phyloP scores from a whole-genome alignment of 176 grass and related monocot species.

The Alloteropsis semialata region DNA sequence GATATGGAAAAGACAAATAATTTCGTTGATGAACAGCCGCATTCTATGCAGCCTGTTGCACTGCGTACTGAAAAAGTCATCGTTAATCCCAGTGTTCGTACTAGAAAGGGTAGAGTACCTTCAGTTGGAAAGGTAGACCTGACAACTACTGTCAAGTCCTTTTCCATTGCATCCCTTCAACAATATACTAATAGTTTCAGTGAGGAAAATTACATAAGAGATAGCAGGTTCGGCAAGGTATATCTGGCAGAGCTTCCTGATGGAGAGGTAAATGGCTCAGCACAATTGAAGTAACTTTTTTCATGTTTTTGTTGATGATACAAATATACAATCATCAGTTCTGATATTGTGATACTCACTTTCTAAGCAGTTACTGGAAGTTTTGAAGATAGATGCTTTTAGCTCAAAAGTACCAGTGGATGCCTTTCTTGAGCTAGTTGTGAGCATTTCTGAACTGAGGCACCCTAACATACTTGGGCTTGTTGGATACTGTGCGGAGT shows the following conservation, averaged over 20 bases:
- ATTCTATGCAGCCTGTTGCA: slow-evolving; percentile 29
- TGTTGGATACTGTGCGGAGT: slow-evolving; percentile 95
- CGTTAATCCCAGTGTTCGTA: slow-evolving; percentile 46
- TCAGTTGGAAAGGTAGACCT: slow-evolving; percentile 45
- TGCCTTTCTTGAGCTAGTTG: slow-evolving; percentile 78
- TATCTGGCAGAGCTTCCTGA: slow-evolving; percentile 86
- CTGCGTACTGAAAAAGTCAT: slow-evolving; percentile 37
- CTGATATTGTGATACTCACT: slow-evolving; percentile 21
- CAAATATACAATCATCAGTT: slow-evolving; percentile 19
- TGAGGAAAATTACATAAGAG: slow-evolving; percentile 87
- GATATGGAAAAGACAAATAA: slow-evolving; percentile 56
- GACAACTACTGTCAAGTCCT: slow-evolving; percentile 69
- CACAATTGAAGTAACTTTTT: background rate
- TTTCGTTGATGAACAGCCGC: slow-evolving; percentile 44
- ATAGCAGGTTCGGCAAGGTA: slow-evolving; percentile 71
- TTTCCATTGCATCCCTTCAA: slow-evolving; percentile 75
- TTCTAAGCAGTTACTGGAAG: slow-evolving; percentile 71
- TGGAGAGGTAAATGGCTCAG: slow-evolving; percentile 67
- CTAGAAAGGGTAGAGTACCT: slow-evolving; percentile 43
- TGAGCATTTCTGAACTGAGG: slow-evolving; percentile 70
- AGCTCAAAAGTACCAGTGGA: slow-evolving; percentile 73
- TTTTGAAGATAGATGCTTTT: slow-evolving; percentile 81
- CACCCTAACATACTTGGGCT: slow-evolving; percentile 76
- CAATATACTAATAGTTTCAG: slow-evolving; percentile 89
- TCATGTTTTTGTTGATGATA: slow-evolving; percentile 13